Conservation (phyloP, 257 asterid genomes). For the Solanum paucissectum region DNA sequence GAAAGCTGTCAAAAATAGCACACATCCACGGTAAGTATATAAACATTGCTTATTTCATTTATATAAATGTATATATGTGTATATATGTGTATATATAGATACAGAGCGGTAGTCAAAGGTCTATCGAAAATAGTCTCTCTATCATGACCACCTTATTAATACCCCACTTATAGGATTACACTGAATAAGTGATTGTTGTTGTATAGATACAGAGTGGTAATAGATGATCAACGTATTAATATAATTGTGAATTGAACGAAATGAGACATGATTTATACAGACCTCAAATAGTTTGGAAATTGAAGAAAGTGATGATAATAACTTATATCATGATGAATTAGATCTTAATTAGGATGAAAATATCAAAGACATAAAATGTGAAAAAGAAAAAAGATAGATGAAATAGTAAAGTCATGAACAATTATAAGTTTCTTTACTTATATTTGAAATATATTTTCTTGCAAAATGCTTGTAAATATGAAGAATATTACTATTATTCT, state of each 20-base stretch:
- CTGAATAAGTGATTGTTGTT: too few relatives aligned
- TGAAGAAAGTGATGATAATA: neutral
- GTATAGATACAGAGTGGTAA: neutral
- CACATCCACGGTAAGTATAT: constrained; percentile 63
- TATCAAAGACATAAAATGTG: neutral
- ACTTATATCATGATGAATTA: neutral
- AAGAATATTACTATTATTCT: too few relatives aligned
- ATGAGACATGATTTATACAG: neutral
- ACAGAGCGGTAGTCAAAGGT: neutral
- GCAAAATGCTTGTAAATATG: neutral
- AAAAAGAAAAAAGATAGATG: neutral
- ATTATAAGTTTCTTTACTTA: neutral
- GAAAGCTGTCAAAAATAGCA: constrained; percentile 70
- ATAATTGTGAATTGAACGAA: neutral
- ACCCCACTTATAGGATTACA: neutral
- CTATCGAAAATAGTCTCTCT: too few relatives aligned
- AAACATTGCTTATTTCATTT: neutral
- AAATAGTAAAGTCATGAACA: neutral
- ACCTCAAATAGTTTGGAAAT: neutral
- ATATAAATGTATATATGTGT: neutral
- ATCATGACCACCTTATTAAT: too few relatives aligned
- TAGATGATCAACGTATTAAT: neutral
- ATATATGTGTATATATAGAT: neutral
- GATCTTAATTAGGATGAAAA: neutral
- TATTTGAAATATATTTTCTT: neutral